A percentile compares a stretch with the other conserved stretches of the same genome.
Evolutionary conservation across 2,329 filamentous ascomycete species (phyloP).

Genomic region (Nemania diffusa): DNA sequence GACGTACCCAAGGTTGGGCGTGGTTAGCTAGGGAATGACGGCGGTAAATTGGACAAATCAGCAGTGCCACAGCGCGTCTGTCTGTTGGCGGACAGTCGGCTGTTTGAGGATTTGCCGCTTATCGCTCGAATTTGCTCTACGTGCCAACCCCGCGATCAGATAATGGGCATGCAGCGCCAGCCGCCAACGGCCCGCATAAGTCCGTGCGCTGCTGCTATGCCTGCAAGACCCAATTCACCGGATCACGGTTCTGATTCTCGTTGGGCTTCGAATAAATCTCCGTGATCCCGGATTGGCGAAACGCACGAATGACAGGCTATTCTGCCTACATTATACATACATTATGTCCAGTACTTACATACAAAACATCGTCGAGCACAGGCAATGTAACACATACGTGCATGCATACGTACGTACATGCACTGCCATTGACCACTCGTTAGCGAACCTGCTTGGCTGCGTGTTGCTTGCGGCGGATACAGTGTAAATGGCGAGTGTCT

Average conservation of each 20-base stretch:
- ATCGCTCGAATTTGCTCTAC: conserved; percentile 15
- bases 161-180: conserved; percentile 21
- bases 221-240: conserved; percentile 22
- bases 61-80: conserved; percentile 31
- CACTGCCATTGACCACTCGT: conserved; percentile 10
- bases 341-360: conserved; percentile 1
- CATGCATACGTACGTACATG: conserved; percentile 10
- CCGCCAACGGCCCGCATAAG: conserved; percentile 31
- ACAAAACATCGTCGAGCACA: background rate
- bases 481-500: background rate
- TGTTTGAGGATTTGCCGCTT: conserved; percentile 30
- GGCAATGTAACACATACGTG: background rate
- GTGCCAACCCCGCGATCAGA: conserved; percentile 21
- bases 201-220: conserved; percentile 11
- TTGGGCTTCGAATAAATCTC: conserved; percentile 32
- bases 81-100: conserved; percentile 34
- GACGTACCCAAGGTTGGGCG: background rate
- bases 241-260: conserved; percentile 19
- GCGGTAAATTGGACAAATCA: conserved; percentile 41
- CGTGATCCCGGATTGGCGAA: conserved; percentile 28
- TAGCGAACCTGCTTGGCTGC: no score
- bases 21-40: background rate
- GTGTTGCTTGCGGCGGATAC: background rate
- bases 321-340: conserved; percentile 11
- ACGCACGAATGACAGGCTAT: conserved; percentile 27